phyloP scores from a whole-genome alignment of 768 basidiomycete genomes.

The Scleroderma bovista region DNA sequence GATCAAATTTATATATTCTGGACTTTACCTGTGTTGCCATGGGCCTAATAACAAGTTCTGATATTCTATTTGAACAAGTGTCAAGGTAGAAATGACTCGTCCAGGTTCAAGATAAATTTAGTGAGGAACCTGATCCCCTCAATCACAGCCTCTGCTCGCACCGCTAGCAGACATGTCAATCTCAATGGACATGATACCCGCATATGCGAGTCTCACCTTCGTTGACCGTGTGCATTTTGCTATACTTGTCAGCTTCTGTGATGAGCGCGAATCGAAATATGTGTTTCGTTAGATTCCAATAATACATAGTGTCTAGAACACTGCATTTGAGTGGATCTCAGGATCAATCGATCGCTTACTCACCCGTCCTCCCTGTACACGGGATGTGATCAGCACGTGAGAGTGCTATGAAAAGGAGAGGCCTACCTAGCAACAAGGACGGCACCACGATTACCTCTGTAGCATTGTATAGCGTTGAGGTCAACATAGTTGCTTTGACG shows the following conservation, averaged over 20 bases:
- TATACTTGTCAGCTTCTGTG: conserved; percentile 9
- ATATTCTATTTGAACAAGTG: no score
- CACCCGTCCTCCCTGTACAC: conserved; percentile 14
- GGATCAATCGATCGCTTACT: neutral
- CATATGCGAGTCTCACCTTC: conserved; percentile 5
- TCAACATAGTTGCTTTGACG: conserved; percentile 29
- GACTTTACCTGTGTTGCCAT: neutral
- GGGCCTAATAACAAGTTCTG: neutral
- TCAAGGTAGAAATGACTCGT: conserved; percentile 38
- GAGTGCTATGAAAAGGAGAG: neutral
- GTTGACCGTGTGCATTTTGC: conserved; percentile 14
- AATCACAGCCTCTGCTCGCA: conserved; percentile 45
- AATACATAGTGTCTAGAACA: conserved; percentile 11
- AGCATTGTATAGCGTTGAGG: conserved; percentile 4
- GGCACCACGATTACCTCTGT: conserved; percentile 13
- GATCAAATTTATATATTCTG: no score
- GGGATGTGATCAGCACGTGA: neutral
- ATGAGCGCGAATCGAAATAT: conserved; percentile 58
- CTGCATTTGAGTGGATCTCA: neutral
- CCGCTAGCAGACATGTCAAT: conserved; percentile 28
- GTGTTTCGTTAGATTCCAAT: conserved; percentile 18
- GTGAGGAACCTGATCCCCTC: conserved; percentile 66
- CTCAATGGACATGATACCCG: neutral
- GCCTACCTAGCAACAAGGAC: conserved; percentile 9
- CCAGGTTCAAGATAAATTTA: conserved; percentile 59